These are phyloP conservation scores for Lenwebbia sp. DNA, from an alignment of 345 rosid species.

Conservation along the genomic window DNA sequence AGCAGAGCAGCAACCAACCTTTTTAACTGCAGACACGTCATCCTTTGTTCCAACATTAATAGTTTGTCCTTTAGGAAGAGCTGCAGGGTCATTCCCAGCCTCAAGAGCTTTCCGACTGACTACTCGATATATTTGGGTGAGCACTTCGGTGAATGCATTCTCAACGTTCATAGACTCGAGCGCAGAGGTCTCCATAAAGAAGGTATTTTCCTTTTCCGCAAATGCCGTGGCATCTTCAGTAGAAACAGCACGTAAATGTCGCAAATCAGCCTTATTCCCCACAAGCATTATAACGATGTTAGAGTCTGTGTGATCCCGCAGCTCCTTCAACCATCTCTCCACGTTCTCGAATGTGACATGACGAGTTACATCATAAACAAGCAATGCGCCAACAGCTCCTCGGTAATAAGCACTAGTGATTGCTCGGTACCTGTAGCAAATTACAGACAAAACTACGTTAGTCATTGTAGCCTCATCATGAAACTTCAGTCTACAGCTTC, in stretches of 20 bases:
- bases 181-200: constrained; percentile 87
- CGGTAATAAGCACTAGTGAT: constrained; percentile 88
- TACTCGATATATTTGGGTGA: constrained; percentile 60
- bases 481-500: neutral
- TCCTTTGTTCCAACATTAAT: constrained; percentile 53
- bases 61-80: constrained; percentile 65
- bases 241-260: constrained; percentile 70
- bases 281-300: constrained; percentile 81
- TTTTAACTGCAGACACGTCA: constrained; percentile 62
- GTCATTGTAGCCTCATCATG: neutral
- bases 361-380: constrained; percentile 69
- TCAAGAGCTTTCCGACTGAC: constrained; percentile 60
- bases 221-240: constrained; percentile 55
- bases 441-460: neutral
- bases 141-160: constrained; percentile 70
- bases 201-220: constrained; percentile 58
- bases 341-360: constrained; percentile 79
- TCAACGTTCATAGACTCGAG: constrained; percentile 75
- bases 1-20: constrained; percentile 57
- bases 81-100: constrained; percentile 46
- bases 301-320: constrained; percentile 68
- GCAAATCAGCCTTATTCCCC: constrained; percentile 86
- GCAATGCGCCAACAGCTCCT: constrained; percentile 82
- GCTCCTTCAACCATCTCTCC: constrained; percentile 88
- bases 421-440: constrained; percentile 54